A percentile compares a stretch with the other conserved stretches of the same genome.
These are phyloP conservation scores for Lentinula boryana DNA, from an alignment of 768 basidiomycete genomes.

Conservation along the genomic window DNA sequence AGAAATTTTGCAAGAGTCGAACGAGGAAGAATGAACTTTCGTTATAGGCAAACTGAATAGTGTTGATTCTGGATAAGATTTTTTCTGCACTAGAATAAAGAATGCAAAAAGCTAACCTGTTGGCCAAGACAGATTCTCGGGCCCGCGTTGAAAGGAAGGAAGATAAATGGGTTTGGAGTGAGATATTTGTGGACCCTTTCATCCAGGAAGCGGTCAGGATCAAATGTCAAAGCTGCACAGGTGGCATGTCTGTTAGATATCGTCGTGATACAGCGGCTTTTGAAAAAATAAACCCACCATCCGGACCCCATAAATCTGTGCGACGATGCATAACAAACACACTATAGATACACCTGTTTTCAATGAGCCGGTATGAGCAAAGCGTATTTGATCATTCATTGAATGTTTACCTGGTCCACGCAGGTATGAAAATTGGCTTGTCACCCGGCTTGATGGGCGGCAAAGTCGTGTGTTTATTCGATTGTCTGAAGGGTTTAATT, in stretches of 20 bases:
- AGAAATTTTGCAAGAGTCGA: slow-evolving; percentile 52
- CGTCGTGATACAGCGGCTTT: not conserved
- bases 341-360: slow-evolving; percentile 34
- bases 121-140: slow-evolving; percentile 47
- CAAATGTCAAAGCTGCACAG: slow-evolving; percentile 44
- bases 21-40: slow-evolving; percentile 61
- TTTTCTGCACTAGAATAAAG: not conserved
- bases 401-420: slow-evolving; percentile 19
- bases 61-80: not conserved
- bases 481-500: slow-evolving; percentile 11
- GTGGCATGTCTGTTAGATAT: not conserved
- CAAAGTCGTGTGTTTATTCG: slow-evolving; percentile 10
- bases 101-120: slow-evolving; percentile 9
- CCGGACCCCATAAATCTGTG: slow-evolving; percentile 61
- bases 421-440: slow-evolving; percentile 22
- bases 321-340: slow-evolving; percentile 58
- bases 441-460: slow-evolving; percentile 15
- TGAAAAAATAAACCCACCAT: slow-evolving; percentile 31
- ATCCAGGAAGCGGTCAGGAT: slow-evolving; percentile 66
- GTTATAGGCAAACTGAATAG: slow-evolving; percentile 53
- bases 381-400: not conserved
- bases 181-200: slow-evolving; percentile 50
- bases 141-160: slow-evolving; percentile 48
- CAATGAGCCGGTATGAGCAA: not conserved
- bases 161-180: slow-evolving; percentile 47